Conservation (phyloP, 495 filamentous ascomycete genomes). For the Podospora appendiculata region DNA sequence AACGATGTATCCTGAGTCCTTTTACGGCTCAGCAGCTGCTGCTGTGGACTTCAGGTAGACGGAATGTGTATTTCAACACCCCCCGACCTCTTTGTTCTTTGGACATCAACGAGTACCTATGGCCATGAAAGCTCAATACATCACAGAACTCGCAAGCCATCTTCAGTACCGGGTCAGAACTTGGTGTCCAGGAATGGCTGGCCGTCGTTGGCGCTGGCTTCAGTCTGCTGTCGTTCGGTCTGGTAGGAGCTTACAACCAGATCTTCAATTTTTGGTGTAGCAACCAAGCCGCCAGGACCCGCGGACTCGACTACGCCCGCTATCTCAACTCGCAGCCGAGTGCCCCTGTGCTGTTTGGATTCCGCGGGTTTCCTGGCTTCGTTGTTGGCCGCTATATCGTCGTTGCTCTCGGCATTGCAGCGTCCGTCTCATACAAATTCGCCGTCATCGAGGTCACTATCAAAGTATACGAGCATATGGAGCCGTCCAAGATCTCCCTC, state of each 20-base stretch:
- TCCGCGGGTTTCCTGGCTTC: not conserved
- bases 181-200: slow-evolving; percentile 2
- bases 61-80: too few relatives aligned
- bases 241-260: not conserved
- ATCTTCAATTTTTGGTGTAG: slow-evolving; percentile 3
- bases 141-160: not conserved
- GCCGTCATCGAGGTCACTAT: not conserved
- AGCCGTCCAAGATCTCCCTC: not conserved
- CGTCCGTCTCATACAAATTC: slow-evolving; percentile 1
- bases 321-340: slow-evolving; percentile 7
- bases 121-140: too few relatives aligned
- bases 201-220: slow-evolving; percentile 1
- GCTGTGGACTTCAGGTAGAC: too few relatives aligned
- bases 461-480: not conserved
- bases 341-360: not conserved
- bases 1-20: too few relatives aligned
- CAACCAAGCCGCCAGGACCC: not conserved
- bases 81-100: too few relatives aligned
- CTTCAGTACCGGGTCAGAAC: not conserved
- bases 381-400: not conserved
- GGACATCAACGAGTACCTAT: too few relatives aligned
- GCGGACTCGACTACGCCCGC: slow-evolving; percentile 2
- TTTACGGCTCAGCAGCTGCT: too few relatives aligned
- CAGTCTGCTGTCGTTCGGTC: slow-evolving; percentile 1
- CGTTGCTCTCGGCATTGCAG: not conserved